A percentile compares a stretch with the other conserved stretches of the same genome.
phyloP scores from a whole-genome alignment of 345 rosid species.

The Moricandia moricandioides region DNA sequence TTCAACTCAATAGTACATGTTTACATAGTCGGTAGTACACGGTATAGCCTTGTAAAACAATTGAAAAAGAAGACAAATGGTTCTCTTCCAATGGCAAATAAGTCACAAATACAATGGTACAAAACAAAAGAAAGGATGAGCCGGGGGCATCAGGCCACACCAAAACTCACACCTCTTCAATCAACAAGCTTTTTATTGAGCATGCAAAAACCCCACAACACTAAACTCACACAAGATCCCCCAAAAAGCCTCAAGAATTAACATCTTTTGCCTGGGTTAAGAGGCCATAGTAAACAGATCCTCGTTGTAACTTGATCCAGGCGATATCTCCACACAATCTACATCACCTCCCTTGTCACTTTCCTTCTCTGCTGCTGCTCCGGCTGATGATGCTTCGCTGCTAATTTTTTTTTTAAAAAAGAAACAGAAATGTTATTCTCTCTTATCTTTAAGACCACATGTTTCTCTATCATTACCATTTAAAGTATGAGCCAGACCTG shows the following conservation, averaged over 20 bases:
- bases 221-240: neutral
- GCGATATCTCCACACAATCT: conserved; percentile 32
- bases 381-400: conserved; percentile 34
- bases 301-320: conserved; percentile 43
- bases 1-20: neutral
- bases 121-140: conserved; percentile 15
- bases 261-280: neutral
- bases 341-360: conserved; percentile 18
- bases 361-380: conserved; percentile 39
- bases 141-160: conserved; percentile 39
- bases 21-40: neutral
- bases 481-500: conserved; percentile 35
- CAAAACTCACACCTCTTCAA: conserved; percentile 21
- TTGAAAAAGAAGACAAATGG: neutral
- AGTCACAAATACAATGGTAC: neutral
- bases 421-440: neutral
- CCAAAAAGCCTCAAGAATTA: conserved; percentile 1
- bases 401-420: neutral
- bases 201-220: conserved; percentile 22
- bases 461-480: neutral
- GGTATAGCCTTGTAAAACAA: neutral
- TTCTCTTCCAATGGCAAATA: neutral
- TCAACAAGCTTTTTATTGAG: neutral
- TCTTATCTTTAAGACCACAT: neutral
- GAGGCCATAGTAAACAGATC: conserved; percentile 40